Percentiles rank a stretch among this genome's conserved stretches.
Evolutionary conservation across 1,284 basidiomycete species (phyloP).

Genomic region (Fomes fomentarius): DNA sequence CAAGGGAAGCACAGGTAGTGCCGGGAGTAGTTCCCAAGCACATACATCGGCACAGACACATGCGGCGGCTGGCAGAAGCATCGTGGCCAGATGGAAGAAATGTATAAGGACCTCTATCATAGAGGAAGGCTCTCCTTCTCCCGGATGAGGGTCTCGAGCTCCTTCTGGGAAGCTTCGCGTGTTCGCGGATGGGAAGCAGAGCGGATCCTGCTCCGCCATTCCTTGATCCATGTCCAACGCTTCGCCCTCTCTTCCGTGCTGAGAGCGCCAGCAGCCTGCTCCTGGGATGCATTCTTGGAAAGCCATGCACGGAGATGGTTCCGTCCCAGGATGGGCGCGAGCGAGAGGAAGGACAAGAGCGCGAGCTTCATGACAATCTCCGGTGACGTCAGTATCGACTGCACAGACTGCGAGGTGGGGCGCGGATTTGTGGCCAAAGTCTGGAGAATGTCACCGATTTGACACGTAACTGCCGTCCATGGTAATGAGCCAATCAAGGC

Average conservation of each 20-base stretch:
- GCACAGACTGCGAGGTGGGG: slow-evolving; percentile 69
- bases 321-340: slow-evolving; percentile 77
- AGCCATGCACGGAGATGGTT: slow-evolving; percentile 62
- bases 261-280: slow-evolving; percentile 2
- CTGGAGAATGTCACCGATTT: slow-evolving; percentile 85
- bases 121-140: slow-evolving; percentile 35
- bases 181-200: slow-evolving; percentile 46
- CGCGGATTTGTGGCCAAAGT: slow-evolving; percentile 71
- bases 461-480: slow-evolving; percentile 87
- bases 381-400: slow-evolving; percentile 71
- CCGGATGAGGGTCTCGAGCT: slow-evolving; percentile 32
- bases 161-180: slow-evolving; percentile 25
- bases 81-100: neutral
- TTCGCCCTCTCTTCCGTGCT: slow-evolving; percentile 41
- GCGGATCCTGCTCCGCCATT: slow-evolving; percentile 57
- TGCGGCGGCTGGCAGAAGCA: no score
- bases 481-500: slow-evolving; percentile 81
- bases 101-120: slow-evolving; percentile 14
- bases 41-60: no score
- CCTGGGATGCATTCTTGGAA: slow-evolving; percentile 30
- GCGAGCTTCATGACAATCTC: slow-evolving; percentile 74
- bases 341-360: slow-evolving; percentile 72
- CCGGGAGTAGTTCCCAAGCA: no score
- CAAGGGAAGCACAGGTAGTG: neutral
- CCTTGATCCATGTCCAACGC: slow-evolving; percentile 62